Evolutionary conservation across 2,329 filamentous ascomycete genomes (phyloP).

Genomic region (Penicillium hordei): DNA sequence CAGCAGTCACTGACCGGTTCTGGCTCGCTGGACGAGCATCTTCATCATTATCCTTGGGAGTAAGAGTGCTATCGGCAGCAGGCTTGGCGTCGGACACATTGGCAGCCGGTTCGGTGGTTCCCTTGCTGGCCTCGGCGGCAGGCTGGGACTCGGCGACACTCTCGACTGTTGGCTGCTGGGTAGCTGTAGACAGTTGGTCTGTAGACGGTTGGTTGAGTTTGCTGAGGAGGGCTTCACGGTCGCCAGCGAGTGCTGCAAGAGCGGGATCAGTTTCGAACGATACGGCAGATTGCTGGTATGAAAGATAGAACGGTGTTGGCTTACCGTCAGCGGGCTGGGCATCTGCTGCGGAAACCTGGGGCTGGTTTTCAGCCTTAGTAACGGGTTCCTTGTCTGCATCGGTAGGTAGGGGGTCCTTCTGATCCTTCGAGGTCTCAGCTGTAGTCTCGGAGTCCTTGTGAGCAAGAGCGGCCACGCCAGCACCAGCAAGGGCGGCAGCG

Average conservation of each 20-base stretch:
- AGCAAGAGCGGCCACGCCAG: constrained; percentile 22
- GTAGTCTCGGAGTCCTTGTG: constrained; percentile 20
- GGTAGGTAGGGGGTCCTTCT: constrained; percentile 14
- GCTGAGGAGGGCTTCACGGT: constrained; percentile 35
- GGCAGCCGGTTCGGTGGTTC: constrained; percentile 8
- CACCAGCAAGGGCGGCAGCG: constrained; percentile 25
- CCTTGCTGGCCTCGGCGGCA: constrained; percentile 15
- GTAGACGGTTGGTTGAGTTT: constrained; percentile 34
- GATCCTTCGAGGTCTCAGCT: constrained; percentile 4
- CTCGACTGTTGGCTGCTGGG: constrained; percentile 72
- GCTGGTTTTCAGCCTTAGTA: constrained; percentile 17
- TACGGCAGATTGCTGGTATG: constrained; percentile 26
- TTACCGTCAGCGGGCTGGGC: constrained; percentile 25
- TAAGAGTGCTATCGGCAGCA: constrained; percentile 8
- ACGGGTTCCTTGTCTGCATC: constrained; percentile 1
- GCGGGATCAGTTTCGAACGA: constrained; percentile 35
- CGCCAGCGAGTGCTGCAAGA: constrained; percentile 33
- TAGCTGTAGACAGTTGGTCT: constrained; percentile 56
- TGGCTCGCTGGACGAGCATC: constrained; percentile 35
- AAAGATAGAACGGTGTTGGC: constrained; percentile 18
- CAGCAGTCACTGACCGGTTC: constrained; percentile 41
- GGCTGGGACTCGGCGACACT: constrained; percentile 14
- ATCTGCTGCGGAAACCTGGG: constrained; percentile 17
- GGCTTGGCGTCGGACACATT: constrained; percentile 7
- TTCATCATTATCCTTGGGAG: constrained; percentile 26